phyloP scores from a whole-genome alignment of 73 alveolate species.

The Tetrahymena borealis region DNA sequence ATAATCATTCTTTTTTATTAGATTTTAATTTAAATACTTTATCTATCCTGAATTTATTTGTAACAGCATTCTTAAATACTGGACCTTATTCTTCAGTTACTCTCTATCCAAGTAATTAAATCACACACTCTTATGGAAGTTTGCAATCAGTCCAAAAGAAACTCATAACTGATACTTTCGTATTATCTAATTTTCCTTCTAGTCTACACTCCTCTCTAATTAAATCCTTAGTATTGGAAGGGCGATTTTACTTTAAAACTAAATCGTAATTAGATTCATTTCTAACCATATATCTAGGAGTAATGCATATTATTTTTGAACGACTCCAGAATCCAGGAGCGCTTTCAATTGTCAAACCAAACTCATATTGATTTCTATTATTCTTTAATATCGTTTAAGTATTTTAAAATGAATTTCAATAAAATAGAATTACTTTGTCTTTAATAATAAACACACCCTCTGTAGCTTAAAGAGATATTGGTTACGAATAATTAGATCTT shows the following conservation, averaged over 20 bases:
- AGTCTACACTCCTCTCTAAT: background rate
- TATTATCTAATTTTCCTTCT: background rate
- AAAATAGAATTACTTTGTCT: too few species aligned
- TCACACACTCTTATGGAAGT: background rate
- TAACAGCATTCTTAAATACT: background rate
- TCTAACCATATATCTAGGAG: slow-evolving; percentile 39
- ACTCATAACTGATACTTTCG: background rate
- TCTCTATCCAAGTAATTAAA: background rate
- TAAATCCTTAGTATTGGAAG: background rate
- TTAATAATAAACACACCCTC: too few species aligned
- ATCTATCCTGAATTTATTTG: background rate
- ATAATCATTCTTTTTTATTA: too few species aligned
- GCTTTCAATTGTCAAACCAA: slow-evolving; percentile 29
- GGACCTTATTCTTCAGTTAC: background rate
- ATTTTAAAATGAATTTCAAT: too few species aligned
- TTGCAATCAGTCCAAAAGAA: background rate
- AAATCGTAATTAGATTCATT: slow-evolving; percentile 17
- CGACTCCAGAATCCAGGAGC: slow-evolving; percentile 41
- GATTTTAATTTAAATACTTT: background rate
- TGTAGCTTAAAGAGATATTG: too few species aligned
- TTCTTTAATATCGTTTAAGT: too few species aligned
- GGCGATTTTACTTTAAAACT: background rate
- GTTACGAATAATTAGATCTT: too few species aligned
- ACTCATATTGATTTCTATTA: slow-evolving; percentile 24
- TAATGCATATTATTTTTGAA: slow-evolving; percentile 18